These are phyloP conservation scores for Aureobasidium sp. DNA, from an alignment of 2,329 filamentous ascomycete species.

Conservation along the genomic window DNA sequence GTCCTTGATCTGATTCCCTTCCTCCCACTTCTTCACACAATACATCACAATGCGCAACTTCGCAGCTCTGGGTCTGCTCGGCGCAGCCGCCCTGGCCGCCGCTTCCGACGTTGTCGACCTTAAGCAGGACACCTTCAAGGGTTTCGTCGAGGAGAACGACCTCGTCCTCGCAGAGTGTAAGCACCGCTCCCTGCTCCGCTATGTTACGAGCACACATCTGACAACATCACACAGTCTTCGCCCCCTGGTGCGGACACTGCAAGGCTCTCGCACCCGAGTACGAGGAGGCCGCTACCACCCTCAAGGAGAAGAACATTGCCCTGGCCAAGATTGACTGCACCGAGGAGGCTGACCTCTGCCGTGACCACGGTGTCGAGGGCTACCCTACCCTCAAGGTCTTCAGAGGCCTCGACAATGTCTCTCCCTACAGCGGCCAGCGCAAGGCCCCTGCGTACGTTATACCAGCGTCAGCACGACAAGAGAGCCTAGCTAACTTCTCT, in stretches of 20 bases:
- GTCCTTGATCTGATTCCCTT: background rate
- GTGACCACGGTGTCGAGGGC: conserved; percentile 83
- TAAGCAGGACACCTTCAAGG: conserved; percentile 77
- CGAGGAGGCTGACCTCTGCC: conserved; percentile 85
- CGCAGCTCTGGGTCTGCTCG: conserved; percentile 33
- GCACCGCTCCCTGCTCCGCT: conserved; percentile 27
- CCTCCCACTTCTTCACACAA: background rate
- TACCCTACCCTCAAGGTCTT: conserved; percentile 99
- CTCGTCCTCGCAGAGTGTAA: conserved; percentile 91
- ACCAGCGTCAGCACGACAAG: background rate
- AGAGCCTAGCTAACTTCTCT: background rate
- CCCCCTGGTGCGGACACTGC: conserved; percentile 96
- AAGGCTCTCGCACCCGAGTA: conserved; percentile 94
- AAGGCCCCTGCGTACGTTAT: conserved; percentile 61
- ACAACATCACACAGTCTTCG: conserved; percentile 57
- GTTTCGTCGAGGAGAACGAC: conserved; percentile 77
- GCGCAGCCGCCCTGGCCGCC: conserved; percentile 50
- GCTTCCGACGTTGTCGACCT: conserved; percentile 77
- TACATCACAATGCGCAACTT: conserved; percentile 21
- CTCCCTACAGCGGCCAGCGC: conserved; percentile 79
- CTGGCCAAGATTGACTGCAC: conserved; percentile 92
- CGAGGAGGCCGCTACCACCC: conserved; percentile 72
- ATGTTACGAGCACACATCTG: background rate
- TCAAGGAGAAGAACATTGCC: conserved; percentile 82
- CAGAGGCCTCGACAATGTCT: conserved; percentile 74